Evolutionary conservation across 176 grass and related monocot genomes (phyloP).

Genomic region (sorghum (Sorghum bicolor)): DNA sequence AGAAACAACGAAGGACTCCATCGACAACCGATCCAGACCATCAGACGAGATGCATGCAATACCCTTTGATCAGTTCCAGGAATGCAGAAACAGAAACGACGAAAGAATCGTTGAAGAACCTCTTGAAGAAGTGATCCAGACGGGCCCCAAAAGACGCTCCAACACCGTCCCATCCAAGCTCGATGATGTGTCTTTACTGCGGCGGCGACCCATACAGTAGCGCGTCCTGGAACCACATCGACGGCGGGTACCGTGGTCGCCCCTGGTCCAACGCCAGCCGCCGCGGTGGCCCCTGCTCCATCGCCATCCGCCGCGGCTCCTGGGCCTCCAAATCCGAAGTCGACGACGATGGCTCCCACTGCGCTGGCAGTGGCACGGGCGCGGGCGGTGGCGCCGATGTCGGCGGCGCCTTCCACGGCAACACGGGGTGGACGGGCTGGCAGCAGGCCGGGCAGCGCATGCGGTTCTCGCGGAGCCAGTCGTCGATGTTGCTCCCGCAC

Average conservation of each 20-base stretch:
- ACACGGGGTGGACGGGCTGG: neutral
- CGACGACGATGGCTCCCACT: neutral
- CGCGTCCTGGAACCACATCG: no score
- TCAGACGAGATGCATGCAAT: no score
- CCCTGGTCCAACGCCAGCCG: no score
- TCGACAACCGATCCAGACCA: no score
- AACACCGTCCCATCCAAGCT: neutral
- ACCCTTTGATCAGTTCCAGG: no score
- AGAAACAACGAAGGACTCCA: neutral
- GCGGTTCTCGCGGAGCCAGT: neutral
- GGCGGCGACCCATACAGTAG: no score
- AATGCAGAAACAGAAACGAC: neutral
- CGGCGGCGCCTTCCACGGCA: neutral
- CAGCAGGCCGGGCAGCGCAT: constrained; percentile 2
- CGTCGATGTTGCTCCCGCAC: neutral
- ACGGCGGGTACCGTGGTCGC: no score
- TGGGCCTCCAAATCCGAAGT: neutral
- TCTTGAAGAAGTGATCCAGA: neutral
- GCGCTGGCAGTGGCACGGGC: neutral
- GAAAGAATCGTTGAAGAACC: neutral
- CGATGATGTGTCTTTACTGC: neutral
- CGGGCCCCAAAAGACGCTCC: neutral
- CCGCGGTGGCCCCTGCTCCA: neutral
- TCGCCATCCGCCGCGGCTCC: neutral
- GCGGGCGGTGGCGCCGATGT: neutral